phyloP scores from a whole-genome alignment of 805 yeast species.

The Vanderwaltozyma tropicalis region DNA sequence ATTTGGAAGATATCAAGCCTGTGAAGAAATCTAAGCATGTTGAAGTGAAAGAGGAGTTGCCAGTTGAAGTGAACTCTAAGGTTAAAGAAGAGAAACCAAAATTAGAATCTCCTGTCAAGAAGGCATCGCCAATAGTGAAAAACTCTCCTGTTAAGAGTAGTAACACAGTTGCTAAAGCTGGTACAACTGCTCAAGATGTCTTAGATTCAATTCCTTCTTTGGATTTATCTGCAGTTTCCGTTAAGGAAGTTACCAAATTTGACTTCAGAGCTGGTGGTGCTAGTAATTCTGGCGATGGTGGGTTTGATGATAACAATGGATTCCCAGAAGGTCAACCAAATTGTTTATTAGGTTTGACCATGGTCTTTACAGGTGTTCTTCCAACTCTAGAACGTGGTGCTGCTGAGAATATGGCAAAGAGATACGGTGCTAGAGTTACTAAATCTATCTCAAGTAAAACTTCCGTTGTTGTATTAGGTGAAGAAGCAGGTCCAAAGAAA shows the following conservation, averaged over 20 bases:
- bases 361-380: conserved; percentile 86
- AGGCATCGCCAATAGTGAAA: not conserved
- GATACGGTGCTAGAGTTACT: conserved; percentile 86
- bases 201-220: conserved; percentile 66
- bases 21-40: not conserved
- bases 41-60: not conserved
- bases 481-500: conserved; percentile 95
- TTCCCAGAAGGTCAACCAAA: conserved; percentile 78
- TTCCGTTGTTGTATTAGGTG: conserved; percentile 81
- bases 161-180: not conserved
- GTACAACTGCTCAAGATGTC: conserved; percentile 18
- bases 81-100: not conserved
- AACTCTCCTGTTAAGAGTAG: not conserved
- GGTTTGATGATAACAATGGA: conserved; percentile 21
- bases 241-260: conserved; percentile 43
- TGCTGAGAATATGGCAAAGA: conserved; percentile 66
- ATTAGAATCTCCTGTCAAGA: not conserved
- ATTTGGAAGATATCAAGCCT: conserved; percentile 1
- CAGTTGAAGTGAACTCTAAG: not conserved
- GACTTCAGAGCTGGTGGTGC: conserved; percentile 39
- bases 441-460: conserved; percentile 80
- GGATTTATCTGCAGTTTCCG: conserved; percentile 41
- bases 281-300: conserved; percentile 16
- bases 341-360: conserved; percentile 78
- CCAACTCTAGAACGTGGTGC: conserved; percentile 70